Evolutionary conservation across 768 basidiomycete genomes (phyloP).

Genomic region (Cystobasidium onofrii): DNA sequence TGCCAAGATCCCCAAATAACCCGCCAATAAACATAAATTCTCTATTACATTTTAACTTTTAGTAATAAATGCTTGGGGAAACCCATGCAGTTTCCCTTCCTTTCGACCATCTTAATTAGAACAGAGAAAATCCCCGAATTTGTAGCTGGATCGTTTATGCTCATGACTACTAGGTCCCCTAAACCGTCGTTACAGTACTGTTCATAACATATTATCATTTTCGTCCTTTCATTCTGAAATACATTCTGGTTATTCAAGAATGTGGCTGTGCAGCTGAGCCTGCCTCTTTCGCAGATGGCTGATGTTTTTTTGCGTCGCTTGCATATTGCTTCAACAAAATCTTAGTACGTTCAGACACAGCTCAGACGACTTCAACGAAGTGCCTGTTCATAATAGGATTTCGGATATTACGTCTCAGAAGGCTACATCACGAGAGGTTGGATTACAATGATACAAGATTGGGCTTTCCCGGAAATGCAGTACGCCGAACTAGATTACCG

Average conservation of each 20-base stretch:
- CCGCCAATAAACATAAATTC: neutral
- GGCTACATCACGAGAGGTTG: too few species aligned
- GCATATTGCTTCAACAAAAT: too few species aligned
- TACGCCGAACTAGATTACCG: too few species aligned
- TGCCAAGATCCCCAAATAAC: neutral
- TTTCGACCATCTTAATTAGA: neutral
- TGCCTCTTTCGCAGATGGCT: too few species aligned
- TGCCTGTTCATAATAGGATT: too few species aligned
- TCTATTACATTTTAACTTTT: neutral
- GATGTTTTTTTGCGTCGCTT: too few species aligned
- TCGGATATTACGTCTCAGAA: too few species aligned
- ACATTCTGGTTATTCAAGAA: neutral
- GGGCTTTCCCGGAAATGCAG: too few species aligned
- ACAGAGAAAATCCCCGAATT: neutral
- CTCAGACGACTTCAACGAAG: too few species aligned
- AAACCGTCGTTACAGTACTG: neutral
- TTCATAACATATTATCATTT: neutral
- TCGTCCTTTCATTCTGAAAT: neutral
- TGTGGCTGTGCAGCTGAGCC: too few species aligned
- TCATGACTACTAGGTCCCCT: neutral
- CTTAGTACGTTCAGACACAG: too few species aligned
- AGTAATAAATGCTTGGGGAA: neutral
- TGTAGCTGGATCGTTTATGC: neutral
- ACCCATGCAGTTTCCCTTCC: neutral
- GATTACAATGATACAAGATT: too few species aligned